Conservation (phyloP, 2,329 filamentous ascomycete species). For the Cladobotryum protrusum region DNA sequence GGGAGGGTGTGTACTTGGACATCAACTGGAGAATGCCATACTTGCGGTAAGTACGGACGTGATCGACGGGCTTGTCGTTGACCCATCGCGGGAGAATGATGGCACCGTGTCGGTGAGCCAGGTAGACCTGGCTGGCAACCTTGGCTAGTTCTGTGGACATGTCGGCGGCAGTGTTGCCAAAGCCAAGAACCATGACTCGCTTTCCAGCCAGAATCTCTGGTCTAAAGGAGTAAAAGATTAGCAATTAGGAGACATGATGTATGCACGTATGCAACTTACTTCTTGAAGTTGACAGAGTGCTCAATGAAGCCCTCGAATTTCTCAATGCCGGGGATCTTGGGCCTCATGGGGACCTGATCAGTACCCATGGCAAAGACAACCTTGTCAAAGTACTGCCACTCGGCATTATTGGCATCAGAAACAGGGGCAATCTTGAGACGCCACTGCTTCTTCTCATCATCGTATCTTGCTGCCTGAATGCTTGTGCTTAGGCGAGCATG, state of each 20-base stretch:
- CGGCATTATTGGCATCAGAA: too few species aligned
- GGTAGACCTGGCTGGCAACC: constrained; percentile 14
- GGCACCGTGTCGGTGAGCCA: constrained; percentile 21
- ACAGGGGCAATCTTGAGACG: constrained; percentile 20
- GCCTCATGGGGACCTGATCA: constrained; percentile 26
- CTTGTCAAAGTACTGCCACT: constrained; percentile 28
- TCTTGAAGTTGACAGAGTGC: constrained; percentile 18
- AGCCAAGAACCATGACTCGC: constrained; percentile 38
- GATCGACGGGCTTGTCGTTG: background rate
- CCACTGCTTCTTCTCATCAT: constrained; percentile 19
- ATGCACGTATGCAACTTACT: constrained; percentile 1
- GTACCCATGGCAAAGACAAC: constrained; percentile 27
- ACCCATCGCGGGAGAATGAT: constrained; percentile 7
- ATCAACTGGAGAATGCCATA: constrained; percentile 14
- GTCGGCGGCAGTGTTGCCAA: constrained; percentile 34
- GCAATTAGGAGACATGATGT: background rate
- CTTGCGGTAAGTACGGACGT: too few species aligned
- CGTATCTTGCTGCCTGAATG: constrained; percentile 16
- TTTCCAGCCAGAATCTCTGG: constrained; percentile 23
- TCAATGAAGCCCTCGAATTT: constrained; percentile 32
- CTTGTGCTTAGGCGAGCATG: constrained; percentile 23
- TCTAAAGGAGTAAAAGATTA: constrained; percentile 3
- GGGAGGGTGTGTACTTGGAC: constrained; percentile 20
- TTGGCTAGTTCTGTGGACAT: constrained; percentile 22
- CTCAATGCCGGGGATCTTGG: constrained; percentile 26